These are phyloP conservation scores for Naganishia liquefaciens DNA, from an alignment of 1,284 basidiomycete genomes.

Conservation along the genomic window DNA sequence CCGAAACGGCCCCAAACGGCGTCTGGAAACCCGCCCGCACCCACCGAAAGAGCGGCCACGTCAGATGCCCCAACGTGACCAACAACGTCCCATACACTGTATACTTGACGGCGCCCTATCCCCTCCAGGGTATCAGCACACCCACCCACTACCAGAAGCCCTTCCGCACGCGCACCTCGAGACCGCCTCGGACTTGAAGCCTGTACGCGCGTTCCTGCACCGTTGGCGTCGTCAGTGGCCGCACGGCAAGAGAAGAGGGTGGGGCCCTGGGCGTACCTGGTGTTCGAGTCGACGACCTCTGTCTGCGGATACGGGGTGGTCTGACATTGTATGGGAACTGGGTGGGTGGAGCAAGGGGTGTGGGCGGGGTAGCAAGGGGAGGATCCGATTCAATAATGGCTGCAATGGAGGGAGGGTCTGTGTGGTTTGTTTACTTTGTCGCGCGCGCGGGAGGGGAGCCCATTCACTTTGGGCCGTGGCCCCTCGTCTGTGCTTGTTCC, in stretches of 20 bases:
- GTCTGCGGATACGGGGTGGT: conserved; percentile 33
- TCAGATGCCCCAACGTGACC: conserved; percentile 67
- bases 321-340: not conserved
- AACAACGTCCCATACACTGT: conserved; percentile 63
- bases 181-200: conserved; percentile 46
- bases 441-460: not conserved
- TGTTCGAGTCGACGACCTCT: conserved; percentile 44
- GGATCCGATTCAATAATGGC: too few species aligned
- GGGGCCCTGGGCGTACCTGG: conserved; percentile 31
- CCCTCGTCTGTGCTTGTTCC: not conserved
- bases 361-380: too few species aligned
- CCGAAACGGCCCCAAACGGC: not conserved
- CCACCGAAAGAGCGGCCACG: conserved; percentile 76
- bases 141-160: not conserved
- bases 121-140: not conserved
- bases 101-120: conserved; percentile 63
- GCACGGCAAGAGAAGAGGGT: not conserved
- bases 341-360: too few species aligned
- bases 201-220: conserved; percentile 46
- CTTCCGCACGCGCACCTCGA: conserved; percentile 36
- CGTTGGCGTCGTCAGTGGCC: not conserved
- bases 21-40: too few species aligned
- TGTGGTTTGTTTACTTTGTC: conserved; percentile 28
- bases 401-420: too few species aligned
- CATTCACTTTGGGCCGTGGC: not conserved